phyloP scores from a whole-genome alignment of 2,329 filamentous ascomycete genomes.

The Penicillium thymicola region DNA sequence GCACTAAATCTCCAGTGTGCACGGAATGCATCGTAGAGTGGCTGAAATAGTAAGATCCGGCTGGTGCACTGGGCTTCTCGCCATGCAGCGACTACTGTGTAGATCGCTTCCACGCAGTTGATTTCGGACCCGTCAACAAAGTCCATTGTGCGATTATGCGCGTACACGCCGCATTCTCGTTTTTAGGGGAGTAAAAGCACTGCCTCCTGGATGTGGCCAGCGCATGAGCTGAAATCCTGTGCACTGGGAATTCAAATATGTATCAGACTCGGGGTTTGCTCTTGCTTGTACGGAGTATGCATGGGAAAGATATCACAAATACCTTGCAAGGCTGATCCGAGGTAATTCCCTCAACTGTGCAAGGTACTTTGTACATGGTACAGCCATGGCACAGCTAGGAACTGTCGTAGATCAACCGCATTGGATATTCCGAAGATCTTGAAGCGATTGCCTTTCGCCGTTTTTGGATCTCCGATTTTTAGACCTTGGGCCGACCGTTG shows the following conservation, averaged over 20 bases:
- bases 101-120: slow-evolving; percentile 22
- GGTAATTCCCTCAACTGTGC: not conserved
- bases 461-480: slow-evolving; percentile 8
- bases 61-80: slow-evolving; percentile 9
- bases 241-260: not conserved
- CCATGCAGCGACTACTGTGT: slow-evolving; percentile 17
- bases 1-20: slow-evolving; percentile 20
- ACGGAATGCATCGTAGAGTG: slow-evolving; percentile 22
- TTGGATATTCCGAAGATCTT: slow-evolving; percentile 18
- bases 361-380: not conserved
- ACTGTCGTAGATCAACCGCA: slow-evolving; percentile 9
- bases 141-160: slow-evolving; percentile 10
- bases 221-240: not conserved
- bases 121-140: slow-evolving; percentile 15
- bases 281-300: slow-evolving; percentile 6
- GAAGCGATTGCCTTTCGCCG: slow-evolving; percentile 16
- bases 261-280: slow-evolving; percentile 1
- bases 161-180: not conserved
- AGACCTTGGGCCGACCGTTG: slow-evolving; percentile 20
- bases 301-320: slow-evolving; percentile 4
- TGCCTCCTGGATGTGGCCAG: not conserved
- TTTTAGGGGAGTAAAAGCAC: not conserved
- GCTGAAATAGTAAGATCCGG: slow-evolving; percentile 23
- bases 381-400: not conserved
- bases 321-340: not conserved